Evolutionary conservation across 805 yeast genomes (phyloP).

Genomic region (Teunomyces aglyptinius): DNA sequence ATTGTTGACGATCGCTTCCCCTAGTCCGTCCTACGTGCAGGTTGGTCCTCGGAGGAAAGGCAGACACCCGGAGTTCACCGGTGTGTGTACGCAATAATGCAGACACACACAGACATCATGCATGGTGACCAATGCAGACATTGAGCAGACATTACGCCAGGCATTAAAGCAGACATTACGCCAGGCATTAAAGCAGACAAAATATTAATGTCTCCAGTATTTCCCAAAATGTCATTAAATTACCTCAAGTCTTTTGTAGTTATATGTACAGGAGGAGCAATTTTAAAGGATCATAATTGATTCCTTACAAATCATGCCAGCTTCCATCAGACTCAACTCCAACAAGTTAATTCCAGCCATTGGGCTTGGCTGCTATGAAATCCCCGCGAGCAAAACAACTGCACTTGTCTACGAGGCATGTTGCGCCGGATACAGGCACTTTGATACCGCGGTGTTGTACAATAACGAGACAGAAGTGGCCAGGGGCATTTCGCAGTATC

Average conservation of each 20-base stretch:
- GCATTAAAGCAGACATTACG: too few relatives aligned
- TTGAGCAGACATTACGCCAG: too few relatives aligned
- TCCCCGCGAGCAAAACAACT: conserved; percentile 31
- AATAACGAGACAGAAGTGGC: conserved; percentile 70
- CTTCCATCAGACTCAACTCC: conserved; percentile 22
- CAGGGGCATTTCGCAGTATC: conserved; percentile 49
- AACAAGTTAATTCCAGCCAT: conserved; percentile 42
- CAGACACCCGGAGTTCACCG: neutral
- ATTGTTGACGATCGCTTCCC: neutral
- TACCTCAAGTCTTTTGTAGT: too few relatives aligned
- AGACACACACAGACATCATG: too few relatives aligned
- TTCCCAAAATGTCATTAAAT: too few relatives aligned
- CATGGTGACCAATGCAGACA: too few relatives aligned
- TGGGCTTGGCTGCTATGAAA: conserved; percentile 51
- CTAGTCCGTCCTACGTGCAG: neutral
- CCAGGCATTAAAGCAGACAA: too few relatives aligned
- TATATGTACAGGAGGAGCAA: too few relatives aligned
- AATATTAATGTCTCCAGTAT: too few relatives aligned
- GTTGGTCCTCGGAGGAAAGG: neutral
- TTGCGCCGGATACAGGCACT: conserved; percentile 64
- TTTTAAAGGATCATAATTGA: too few relatives aligned
- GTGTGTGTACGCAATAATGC: too few relatives aligned
- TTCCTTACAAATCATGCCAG: neutral
- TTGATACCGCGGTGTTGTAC: conserved; percentile 73
- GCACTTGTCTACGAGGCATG: conserved; percentile 56